Conservation (phyloP, 176 grass and related monocot species). For the Rhipidocladum racemiflorum region DNA sequence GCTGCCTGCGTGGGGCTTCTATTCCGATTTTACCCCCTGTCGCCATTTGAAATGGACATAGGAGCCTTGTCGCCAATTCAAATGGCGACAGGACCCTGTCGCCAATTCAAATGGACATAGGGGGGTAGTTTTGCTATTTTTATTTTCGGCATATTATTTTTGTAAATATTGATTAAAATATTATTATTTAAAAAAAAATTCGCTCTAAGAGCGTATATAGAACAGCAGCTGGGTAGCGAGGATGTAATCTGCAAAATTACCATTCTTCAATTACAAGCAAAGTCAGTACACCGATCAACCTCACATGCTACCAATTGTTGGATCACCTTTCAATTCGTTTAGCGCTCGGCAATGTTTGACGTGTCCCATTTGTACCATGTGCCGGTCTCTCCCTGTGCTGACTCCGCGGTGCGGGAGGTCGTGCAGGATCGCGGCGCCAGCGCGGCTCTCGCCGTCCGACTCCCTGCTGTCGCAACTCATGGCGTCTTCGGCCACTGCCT, state of each 20-base stretch:
- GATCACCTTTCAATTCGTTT: not conserved
- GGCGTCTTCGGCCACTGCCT: not conserved
- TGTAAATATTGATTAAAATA: too few species aligned
- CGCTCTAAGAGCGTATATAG: not conserved
- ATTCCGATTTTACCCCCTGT: too few species aligned
- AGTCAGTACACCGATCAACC: not conserved
- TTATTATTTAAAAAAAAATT: too few species aligned
- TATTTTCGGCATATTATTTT: too few species aligned
- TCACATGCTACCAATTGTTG: not conserved
- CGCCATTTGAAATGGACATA: too few species aligned
- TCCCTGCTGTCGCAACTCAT: conserved; percentile 32
- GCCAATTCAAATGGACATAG: too few species aligned
- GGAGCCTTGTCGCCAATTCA: too few species aligned
- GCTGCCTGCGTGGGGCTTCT: too few species aligned
- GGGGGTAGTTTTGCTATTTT: too few species aligned
- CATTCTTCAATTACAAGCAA: conserved; percentile 3
- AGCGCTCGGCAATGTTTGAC: too few species aligned
- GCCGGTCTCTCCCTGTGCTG: conserved; percentile 54
- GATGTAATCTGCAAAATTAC: not conserved
- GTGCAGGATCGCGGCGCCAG: conserved; percentile 20
- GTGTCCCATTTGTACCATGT: conserved; percentile 20
- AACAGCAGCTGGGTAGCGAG: not conserved
- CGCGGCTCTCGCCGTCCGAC: not conserved
- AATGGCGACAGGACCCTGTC: too few species aligned
- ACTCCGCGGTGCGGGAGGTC: conserved; percentile 38